Conservation (phyloP, 2,329 filamentous ascomycete genomes). For the Penicillium sp. region DNA sequence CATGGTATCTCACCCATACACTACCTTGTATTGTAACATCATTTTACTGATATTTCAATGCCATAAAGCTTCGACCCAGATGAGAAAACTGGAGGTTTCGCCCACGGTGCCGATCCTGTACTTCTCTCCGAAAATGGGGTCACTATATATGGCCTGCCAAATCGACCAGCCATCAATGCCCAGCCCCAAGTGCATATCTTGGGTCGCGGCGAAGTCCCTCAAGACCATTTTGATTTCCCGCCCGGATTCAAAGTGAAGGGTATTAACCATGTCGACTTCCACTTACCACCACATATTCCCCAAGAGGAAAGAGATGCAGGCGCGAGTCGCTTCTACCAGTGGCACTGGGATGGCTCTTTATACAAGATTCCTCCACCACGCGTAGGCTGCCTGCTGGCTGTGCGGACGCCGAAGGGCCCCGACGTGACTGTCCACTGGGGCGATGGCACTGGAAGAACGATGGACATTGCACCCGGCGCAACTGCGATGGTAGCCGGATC, state of each 20-base stretch:
- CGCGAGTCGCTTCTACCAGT: conserved; percentile 37
- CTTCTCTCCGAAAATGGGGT: conserved; percentile 29
- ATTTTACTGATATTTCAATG: neutral
- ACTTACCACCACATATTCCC: conserved; percentile 40
- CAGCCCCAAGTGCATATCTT: conserved; percentile 43
- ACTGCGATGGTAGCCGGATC: conserved; percentile 33
- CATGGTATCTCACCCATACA: conserved; percentile 17
- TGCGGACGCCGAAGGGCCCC: conserved; percentile 34
- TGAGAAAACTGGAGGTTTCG: neutral
- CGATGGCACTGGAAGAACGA: conserved; percentile 35
- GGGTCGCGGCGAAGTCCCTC: conserved; percentile 35
- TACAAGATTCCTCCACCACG: conserved; percentile 38
- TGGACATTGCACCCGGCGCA: conserved; percentile 34
- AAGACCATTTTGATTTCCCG: conserved; percentile 38
- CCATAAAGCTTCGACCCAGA: neutral
- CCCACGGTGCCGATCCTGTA: neutral
- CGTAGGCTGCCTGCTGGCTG: conserved; percentile 38
- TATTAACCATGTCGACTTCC: conserved; percentile 39
- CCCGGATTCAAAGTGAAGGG: conserved; percentile 41
- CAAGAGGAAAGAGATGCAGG: conserved; percentile 34
- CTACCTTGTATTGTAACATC: accelerated
- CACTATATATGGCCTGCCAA: conserved; percentile 37
- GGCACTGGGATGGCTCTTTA: conserved; percentile 39
- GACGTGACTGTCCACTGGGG: conserved; percentile 34
- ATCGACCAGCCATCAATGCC: conserved; percentile 33